phyloP scores from a whole-genome alignment of 495 filamentous ascomycete genomes.

The Hypomontagnella monticulosa region DNA sequence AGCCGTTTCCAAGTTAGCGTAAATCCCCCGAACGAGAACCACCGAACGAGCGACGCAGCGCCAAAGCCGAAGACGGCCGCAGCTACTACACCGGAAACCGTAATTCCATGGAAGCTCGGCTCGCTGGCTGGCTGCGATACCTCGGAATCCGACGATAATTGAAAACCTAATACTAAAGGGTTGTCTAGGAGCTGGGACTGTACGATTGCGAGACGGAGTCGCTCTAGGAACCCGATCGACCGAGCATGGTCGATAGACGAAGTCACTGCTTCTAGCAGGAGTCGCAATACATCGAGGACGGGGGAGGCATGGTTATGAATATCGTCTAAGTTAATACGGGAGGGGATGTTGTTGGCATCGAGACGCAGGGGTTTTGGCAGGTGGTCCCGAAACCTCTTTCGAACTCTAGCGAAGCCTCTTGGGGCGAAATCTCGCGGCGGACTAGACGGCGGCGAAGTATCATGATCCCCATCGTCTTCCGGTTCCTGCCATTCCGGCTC shows the following conservation, averaged over 20 bases:
- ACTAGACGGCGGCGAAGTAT: constrained; percentile 57
- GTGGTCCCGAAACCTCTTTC: constrained; percentile 71
- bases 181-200: constrained; percentile 83
- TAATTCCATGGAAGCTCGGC: constrained; percentile 42
- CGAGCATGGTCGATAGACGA: constrained; percentile 82
- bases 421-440: constrained; percentile 75
- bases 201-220: constrained; percentile 94
- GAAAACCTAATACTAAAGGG: constrained; percentile 42
- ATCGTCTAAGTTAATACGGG: constrained; percentile 32
- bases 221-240: constrained; percentile 89
- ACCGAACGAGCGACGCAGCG: constrained; percentile 77
- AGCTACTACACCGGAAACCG: constrained; percentile 54
- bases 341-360: constrained; percentile 53
- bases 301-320: constrained; percentile 40
- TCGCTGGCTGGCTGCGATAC: constrained; percentile 33
- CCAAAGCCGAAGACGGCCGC: constrained; percentile 69
- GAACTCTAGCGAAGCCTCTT: constrained; percentile 72
- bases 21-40: constrained; percentile 62
- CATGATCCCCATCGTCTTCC: constrained; percentile 53
- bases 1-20: constrained; percentile 65
- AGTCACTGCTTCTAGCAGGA: constrained; percentile 67
- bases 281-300: constrained; percentile 37
- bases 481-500: constrained; percentile 52
- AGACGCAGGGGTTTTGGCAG: constrained; percentile 70
- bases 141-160: constrained; percentile 37